phyloP scores from a whole-genome alignment of 306 rosid species.

The Corylus avellana region DNA sequence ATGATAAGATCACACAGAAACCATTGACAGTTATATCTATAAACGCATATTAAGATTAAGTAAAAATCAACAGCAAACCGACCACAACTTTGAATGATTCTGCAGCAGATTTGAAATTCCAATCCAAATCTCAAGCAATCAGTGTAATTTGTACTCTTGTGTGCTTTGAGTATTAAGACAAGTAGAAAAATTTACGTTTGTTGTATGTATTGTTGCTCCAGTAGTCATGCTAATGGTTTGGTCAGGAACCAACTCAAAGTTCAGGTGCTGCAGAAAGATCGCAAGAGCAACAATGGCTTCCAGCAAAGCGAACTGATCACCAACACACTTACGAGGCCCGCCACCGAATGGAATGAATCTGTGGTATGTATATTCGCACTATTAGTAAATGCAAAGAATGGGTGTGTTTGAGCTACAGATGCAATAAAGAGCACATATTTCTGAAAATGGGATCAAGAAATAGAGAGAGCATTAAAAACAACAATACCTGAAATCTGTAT shows the following conservation, averaged over 20 bases:
- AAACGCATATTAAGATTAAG: not conserved
- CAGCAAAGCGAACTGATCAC: conserved; percentile 90
- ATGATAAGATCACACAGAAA: not conserved
- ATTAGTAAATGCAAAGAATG: conserved; percentile 9
- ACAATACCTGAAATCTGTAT: conserved; percentile 81
- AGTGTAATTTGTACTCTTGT: conserved; percentile 1
- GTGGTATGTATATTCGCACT: conserved; percentile 32
- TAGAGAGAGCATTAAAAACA: conserved; percentile 1
- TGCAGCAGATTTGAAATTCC: not conserved
- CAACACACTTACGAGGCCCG: conserved; percentile 95
- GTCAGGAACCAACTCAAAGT: conserved; percentile 81
- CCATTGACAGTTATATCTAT: not conserved
- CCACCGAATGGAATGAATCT: conserved; percentile 98
- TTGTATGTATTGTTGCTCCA: conserved; percentile 96
- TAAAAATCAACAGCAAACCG: not conserved
- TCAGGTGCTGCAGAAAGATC: conserved; percentile 72
- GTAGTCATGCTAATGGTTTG: conserved; percentile 93
- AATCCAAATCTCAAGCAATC: not conserved
- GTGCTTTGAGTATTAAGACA: conserved; percentile 18
- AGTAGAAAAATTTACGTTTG: conserved; percentile 57
- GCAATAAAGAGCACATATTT: not conserved
- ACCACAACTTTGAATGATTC: not conserved
- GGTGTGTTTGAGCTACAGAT: not conserved
- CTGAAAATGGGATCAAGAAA: not conserved
- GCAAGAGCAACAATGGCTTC: conserved; percentile 83